A percentile compares a stretch with the other conserved stretches of the same genome.
Evolutionary conservation across 352 stramenopile genomes (phyloP).

Genomic region (Elongisporangium anandrum): DNA sequence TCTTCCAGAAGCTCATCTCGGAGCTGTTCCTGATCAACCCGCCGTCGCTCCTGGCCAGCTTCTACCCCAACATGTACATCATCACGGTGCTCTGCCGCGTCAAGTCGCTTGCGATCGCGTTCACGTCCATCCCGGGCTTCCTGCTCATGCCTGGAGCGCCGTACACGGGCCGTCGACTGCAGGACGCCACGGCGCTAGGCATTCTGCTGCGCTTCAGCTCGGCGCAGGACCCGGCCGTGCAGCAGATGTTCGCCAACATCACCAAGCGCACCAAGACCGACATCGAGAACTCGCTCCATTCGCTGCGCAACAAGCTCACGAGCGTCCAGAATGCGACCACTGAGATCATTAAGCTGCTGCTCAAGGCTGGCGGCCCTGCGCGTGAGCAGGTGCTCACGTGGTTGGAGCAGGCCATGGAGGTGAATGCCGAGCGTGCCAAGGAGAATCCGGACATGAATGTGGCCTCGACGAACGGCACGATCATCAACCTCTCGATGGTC

Average conservation of each 20-base stretch:
- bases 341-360: constrained; percentile 63
- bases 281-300: constrained; percentile 64
- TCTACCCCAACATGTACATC: constrained; percentile 72
- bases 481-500: constrained; percentile 77
- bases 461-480: constrained; percentile 65
- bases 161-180: constrained; percentile 61
- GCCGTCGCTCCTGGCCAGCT: constrained; percentile 70
- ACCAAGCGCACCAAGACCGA: constrained; percentile 80
- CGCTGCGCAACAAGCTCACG: constrained; percentile 63
- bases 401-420: constrained; percentile 68
- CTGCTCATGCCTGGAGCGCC: constrained; percentile 46
- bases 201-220: constrained; percentile 74
- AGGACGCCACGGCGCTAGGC: constrained; percentile 76
- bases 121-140: constrained; percentile 69
- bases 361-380: constrained; percentile 51
- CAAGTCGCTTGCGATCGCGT: constrained; percentile 57
- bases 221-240: constrained; percentile 60
- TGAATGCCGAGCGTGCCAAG: constrained; percentile 75
- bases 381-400: constrained; percentile 65
- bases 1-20: constrained; percentile 78
- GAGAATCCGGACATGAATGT: constrained; percentile 73
- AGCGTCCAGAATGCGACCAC: constrained; percentile 54
- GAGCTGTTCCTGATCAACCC: constrained; percentile 78
- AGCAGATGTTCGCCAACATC: constrained; percentile 83
- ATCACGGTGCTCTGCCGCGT: constrained; percentile 60